A percentile compares a stretch with the other conserved stretches of the same genome.
phyloP scores from a whole-genome alignment of 2,329 filamentous ascomycete species.

The Rhynchosporium agropyri region DNA sequence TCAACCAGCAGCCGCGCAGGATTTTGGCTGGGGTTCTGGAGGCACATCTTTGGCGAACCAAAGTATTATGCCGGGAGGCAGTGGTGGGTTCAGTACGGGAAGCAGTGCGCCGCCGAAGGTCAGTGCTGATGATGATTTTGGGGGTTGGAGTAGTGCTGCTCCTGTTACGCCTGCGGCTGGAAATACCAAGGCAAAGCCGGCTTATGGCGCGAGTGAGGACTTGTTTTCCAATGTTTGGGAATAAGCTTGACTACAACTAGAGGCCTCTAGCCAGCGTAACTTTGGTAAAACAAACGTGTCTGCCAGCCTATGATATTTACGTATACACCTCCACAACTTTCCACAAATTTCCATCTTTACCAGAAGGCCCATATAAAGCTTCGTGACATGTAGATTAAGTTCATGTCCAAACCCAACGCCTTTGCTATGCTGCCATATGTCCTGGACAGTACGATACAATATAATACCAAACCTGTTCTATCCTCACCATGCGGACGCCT shows the following conservation, averaged over 20 bases:
- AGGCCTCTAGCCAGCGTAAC: neutral
- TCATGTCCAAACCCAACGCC: slow-evolving; percentile 34
- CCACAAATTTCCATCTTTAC: too few species aligned
- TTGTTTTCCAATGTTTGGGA: slow-evolving; percentile 96
- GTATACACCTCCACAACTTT: neutral
- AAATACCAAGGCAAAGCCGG: slow-evolving; percentile 54
- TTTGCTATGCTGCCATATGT: slow-evolving; percentile 40
- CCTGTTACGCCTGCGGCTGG: slow-evolving; percentile 53
- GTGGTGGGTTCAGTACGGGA: slow-evolving; percentile 63
- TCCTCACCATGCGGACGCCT: slow-evolving; percentile 11
- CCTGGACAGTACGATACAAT: slow-evolving; percentile 34
- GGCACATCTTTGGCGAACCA: slow-evolving; percentile 56
- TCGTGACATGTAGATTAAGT: slow-evolving; percentile 8
- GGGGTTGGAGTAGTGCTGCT: slow-evolving; percentile 83
- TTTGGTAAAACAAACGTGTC: slow-evolving; percentile 13
- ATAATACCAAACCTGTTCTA: slow-evolving; percentile 11
- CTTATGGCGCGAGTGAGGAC: slow-evolving; percentile 74
- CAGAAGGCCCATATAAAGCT: neutral
- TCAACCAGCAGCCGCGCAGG: slow-evolving; percentile 52
- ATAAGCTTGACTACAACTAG: slow-evolving; percentile 45
- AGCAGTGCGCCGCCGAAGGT: slow-evolving; percentile 62
- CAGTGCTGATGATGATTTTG: slow-evolving; percentile 90
- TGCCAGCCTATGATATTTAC: slow-evolving; percentile 9
- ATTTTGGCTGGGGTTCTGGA: slow-evolving; percentile 61
- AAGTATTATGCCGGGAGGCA: slow-evolving; percentile 62